Evolutionary conservation across 805 yeast genomes (phyloP).

Genomic region (Candida insectorum): DNA sequence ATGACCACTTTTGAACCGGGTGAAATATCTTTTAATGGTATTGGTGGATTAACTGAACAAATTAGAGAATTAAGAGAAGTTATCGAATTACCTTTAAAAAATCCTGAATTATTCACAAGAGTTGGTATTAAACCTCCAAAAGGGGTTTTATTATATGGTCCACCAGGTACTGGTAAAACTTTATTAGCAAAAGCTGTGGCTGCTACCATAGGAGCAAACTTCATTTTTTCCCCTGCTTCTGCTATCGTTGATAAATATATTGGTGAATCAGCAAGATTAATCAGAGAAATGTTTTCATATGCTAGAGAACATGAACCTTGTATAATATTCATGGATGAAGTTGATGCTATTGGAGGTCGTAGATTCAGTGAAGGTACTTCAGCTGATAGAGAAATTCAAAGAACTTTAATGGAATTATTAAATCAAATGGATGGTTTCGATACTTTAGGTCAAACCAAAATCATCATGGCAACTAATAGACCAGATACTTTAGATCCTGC

Average conservation of each 20-base stretch:
- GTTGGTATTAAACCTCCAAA: conserved; percentile 99
- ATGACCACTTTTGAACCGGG: conserved; percentile 99
- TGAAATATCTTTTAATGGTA: conserved; percentile 87
- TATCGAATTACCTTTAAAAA: conserved; percentile 92
- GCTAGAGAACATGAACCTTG: conserved; percentile 98
- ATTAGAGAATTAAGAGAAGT: conserved; percentile 96
- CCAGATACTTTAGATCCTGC: conserved; percentile 99
- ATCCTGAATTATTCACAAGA: conserved; percentile 91
- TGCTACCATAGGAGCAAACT: conserved; percentile 97
- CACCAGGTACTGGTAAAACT: conserved; percentile 98
- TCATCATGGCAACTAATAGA: conserved; percentile 98
- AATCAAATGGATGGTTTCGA: conserved; percentile 99
- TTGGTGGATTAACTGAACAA: conserved; percentile 95
- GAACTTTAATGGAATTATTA: conserved; percentile 93
- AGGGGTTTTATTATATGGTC: conserved; percentile 94
- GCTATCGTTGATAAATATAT: conserved; percentile 97
- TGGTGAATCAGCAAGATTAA: conserved; percentile 95
- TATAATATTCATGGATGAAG: conserved; percentile 97
- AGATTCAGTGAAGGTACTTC: conserved; percentile 97
- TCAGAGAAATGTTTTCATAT: conserved; percentile 96
- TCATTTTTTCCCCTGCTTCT: conserved; percentile 96
- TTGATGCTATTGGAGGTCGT: conserved; percentile 98
- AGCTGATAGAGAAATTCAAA: conserved; percentile 97
- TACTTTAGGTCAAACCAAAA: conserved; percentile 92
- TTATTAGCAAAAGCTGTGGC: conserved; percentile 96